These are phyloP conservation scores for Colletotrichum cereale DNA, from an alignment of 2,329 filamentous ascomycete genomes.

Conservation along the genomic window DNA sequence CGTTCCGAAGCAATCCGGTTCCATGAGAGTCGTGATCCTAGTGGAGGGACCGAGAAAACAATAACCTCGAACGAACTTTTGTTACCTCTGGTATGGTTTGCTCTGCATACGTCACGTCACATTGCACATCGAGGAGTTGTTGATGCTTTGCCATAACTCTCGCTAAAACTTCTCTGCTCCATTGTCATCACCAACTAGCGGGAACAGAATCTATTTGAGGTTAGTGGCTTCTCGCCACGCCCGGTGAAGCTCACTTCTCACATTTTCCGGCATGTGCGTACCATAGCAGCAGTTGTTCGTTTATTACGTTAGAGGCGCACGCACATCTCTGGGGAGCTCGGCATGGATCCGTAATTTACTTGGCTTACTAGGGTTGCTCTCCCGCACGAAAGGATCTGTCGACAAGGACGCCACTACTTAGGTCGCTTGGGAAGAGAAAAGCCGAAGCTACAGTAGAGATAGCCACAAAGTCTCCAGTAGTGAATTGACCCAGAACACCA, in stretches of 20 bases:
- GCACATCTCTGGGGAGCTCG: not conserved
- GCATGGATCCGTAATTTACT: not conserved
- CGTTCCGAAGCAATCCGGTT: not conserved
- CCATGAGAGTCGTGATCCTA: not conserved
- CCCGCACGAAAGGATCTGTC: not conserved
- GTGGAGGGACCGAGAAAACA: not conserved
- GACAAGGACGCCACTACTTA: not conserved
- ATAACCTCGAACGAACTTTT: not conserved
- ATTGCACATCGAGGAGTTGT: not conserved
- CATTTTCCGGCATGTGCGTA: not conserved
- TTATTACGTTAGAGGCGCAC: too few species aligned
- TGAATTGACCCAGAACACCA: too few species aligned
- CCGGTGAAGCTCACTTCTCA: not conserved
- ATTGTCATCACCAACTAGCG: not conserved
- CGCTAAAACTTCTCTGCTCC: not conserved
- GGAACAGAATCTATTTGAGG: not conserved
- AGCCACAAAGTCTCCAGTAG: not conserved
- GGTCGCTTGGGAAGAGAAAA: not conserved
- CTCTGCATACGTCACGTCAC: not conserved
- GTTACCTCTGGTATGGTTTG: not conserved
- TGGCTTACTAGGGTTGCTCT: too few species aligned
- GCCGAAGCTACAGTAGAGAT: not conserved
- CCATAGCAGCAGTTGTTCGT: too few species aligned
- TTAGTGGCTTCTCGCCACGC: not conserved
- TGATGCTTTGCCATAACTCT: not conserved